phyloP scores from a whole-genome alignment of 371 early-diverging fungal species.

The Apophysomyces sp. region DNA sequence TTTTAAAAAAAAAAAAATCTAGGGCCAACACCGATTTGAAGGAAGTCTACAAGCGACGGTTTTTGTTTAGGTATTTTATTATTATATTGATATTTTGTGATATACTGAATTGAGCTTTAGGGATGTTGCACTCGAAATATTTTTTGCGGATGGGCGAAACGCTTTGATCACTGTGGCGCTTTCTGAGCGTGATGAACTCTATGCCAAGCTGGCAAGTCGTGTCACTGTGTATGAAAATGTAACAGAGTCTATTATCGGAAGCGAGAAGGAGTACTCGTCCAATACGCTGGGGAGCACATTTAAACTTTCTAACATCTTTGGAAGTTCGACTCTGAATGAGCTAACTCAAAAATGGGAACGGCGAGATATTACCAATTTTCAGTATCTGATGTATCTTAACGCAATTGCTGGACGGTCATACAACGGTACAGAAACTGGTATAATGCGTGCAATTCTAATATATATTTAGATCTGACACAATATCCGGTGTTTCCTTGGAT shows the following conservation, averaged over 20 bases:
- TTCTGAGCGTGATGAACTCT: conserved; percentile 70
- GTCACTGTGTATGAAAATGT: conserved; percentile 44
- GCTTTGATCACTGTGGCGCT: conserved; percentile 66
- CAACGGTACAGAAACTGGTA: conserved; percentile 32
- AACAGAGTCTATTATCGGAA: conserved; percentile 50
- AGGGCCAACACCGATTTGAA: conserved; percentile 64
- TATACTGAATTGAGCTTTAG: conserved; percentile 21
- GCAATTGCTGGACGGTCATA: conserved; percentile 79
- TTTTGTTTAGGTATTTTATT: conserved; percentile 47
- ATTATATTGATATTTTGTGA: conserved; percentile 7
- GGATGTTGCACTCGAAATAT: conserved; percentile 78
- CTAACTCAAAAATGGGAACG: conserved; percentile 74
- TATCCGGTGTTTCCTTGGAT: conserved; percentile 81
- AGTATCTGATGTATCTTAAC: conserved; percentile 87
- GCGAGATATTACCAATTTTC: conserved; percentile 83
- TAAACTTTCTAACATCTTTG: conserved; percentile 59
- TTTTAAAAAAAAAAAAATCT: too few relatives aligned
- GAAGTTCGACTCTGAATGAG: conserved; percentile 65
- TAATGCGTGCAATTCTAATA: neutral
- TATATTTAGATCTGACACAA: conserved; percentile 54
- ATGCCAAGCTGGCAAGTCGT: conserved; percentile 61
- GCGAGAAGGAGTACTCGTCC: conserved; percentile 27
- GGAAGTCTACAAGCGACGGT: conserved; percentile 74
- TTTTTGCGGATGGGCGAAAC: conserved; percentile 75
- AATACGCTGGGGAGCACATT: conserved; percentile 39